Conservation (phyloP, 306 rosid genomes). For the Castanospermum australe region DNA sequence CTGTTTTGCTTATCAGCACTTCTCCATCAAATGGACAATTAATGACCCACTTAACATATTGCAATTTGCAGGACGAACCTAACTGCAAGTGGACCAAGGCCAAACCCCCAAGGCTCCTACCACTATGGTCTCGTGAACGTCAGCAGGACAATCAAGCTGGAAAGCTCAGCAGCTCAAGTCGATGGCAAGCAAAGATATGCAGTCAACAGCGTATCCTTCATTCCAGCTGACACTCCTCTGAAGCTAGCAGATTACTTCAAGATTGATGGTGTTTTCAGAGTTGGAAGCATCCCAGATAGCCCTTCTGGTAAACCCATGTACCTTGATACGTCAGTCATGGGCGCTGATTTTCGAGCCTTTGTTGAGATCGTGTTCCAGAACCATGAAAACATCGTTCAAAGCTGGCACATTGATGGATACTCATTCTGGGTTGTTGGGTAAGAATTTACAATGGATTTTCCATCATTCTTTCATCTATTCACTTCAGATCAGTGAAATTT, state of each 20-base stretch:
- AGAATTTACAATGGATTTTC: neutral
- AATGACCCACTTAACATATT: neutral
- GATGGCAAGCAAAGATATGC: slow-evolving; percentile 78
- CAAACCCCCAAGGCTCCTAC: slow-evolving; percentile 96
- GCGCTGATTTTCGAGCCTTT: slow-evolving; percentile 78
- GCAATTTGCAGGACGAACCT: slow-evolving; percentile 68
- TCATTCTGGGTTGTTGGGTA: slow-evolving; percentile 97
- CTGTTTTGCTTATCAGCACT: no score
- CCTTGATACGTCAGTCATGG: slow-evolving; percentile 87
- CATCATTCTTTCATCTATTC: neutral
- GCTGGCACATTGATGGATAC: slow-evolving; percentile 89
- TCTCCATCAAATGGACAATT: neutral
- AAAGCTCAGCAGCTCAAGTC: slow-evolving; percentile 77
- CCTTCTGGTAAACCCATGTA: slow-evolving; percentile 57
- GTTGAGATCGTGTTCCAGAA: slow-evolving; percentile 84
- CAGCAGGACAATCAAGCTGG: slow-evolving; percentile 59
- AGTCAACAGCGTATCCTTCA: slow-evolving; percentile 71
- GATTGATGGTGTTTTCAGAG: slow-evolving; percentile 63
- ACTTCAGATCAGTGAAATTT: neutral
- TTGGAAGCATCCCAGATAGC: slow-evolving; percentile 72
- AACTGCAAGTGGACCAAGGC: slow-evolving; percentile 96
- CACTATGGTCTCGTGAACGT: slow-evolving; percentile 79
- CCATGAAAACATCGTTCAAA: slow-evolving; percentile 67
- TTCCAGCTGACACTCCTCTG: slow-evolving; percentile 74
- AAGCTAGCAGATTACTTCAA: slow-evolving; percentile 89